These are phyloP conservation scores for Meira nashicola DNA, from an alignment of 1,284 basidiomycete genomes.

Conservation along the genomic window DNA sequence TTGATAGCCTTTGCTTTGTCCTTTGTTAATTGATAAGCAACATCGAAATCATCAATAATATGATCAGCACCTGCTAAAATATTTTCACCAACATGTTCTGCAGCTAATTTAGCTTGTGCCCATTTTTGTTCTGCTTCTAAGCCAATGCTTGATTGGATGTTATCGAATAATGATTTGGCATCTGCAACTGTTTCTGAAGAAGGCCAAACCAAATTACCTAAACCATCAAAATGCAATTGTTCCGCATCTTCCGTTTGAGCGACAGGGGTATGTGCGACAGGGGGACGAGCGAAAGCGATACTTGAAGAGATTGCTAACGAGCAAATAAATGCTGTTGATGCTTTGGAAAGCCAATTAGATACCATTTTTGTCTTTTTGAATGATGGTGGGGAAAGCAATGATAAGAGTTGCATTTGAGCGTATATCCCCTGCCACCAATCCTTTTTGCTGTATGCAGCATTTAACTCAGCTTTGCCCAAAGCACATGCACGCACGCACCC, in stretches of 20 bases:
- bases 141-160: background rate
- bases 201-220: conserved; percentile 39
- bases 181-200: conserved; percentile 24
- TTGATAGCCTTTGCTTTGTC: conserved; percentile 45
- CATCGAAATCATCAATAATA: conserved; percentile 25
- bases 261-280: background rate
- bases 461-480: no score
- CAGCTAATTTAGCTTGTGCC: conserved; percentile 13
- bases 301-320: conserved; percentile 18
- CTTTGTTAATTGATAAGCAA: conserved; percentile 58
- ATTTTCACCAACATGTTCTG: background rate
- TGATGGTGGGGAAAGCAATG: background rate
- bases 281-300: background rate
- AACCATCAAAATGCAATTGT: conserved; percentile 35
- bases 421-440: no score
- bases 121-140: conserved; percentile 7
- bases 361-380: conserved; percentile 21
- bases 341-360: conserved; percentile 40
- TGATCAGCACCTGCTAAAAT: conserved; percentile 1
- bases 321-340: conserved; percentile 38
- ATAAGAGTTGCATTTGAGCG: background rate
- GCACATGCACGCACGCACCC: no score
- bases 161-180: conserved; percentile 36
- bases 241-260: conserved; percentile 19
- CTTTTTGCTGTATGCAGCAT: no score